Percentiles rank a stretch among this genome's conserved stretches.
phyloP scores from a whole-genome alignment of 2,329 filamentous ascomycete genomes.

The Emmonsia crescens region DNA sequence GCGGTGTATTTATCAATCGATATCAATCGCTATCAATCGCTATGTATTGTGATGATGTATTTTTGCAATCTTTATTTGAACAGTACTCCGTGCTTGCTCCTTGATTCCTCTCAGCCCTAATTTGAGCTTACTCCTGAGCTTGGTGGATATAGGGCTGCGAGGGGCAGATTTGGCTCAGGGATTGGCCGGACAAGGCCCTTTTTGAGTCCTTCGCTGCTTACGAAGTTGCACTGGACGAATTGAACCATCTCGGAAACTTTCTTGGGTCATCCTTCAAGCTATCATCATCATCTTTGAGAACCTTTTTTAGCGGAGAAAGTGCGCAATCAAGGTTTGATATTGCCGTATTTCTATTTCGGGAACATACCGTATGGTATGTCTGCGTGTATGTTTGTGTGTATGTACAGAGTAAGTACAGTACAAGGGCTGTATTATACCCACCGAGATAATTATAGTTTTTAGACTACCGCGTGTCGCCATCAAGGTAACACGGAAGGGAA shows the following conservation, averaged over 20 bases:
- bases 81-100: too few relatives aligned
- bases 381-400: neutral
- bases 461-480: neutral
- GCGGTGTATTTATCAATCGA: too few relatives aligned
- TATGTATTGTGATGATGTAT: too few relatives aligned
- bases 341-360: neutral
- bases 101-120: too few relatives aligned
- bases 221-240: neutral
- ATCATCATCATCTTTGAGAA: too few relatives aligned
- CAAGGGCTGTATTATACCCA: neutral
- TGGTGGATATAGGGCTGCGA: neutral
- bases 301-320: neutral
- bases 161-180: too few relatives aligned
- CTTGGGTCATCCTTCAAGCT: neutral
- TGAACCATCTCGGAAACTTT: neutral
- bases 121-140: too few relatives aligned
- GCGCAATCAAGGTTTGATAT: neutral
- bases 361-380: neutral
- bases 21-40: too few relatives aligned
- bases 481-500: constrained; percentile 3
- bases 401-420: neutral
- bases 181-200: too few relatives aligned
- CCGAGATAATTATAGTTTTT: neutral
- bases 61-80: too few relatives aligned
- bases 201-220: neutral